Conservation (phyloP, 148 eudicot species). For the Cornus florida region DNA sequence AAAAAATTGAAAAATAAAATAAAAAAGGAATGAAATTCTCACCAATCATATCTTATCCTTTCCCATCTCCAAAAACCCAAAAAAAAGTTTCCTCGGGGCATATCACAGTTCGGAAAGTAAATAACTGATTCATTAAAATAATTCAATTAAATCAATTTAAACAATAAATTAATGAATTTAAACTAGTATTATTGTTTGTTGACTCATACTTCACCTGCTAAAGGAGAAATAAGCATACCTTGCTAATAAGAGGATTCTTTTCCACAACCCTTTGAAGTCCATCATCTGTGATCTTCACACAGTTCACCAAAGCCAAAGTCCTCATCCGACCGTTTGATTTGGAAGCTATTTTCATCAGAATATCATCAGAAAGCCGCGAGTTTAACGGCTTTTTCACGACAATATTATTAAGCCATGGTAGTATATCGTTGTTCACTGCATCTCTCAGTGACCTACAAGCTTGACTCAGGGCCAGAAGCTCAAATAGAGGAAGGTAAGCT, state of each 20-base stretch:
- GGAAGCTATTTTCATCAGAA: slow-evolving; percentile 43
- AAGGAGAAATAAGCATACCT: slow-evolving; percentile 37
- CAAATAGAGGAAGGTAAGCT: slow-evolving; percentile 63
- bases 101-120: neutral
- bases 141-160: neutral
- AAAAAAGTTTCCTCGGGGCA: neutral
- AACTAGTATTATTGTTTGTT: neutral
- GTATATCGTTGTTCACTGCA: slow-evolving; percentile 47
- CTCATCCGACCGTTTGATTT: slow-evolving; percentile 55
- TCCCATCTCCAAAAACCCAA: neutral
- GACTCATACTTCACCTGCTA: neutral
- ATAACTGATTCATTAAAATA: neutral
- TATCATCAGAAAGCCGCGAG: slow-evolving; percentile 40
- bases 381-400: slow-evolving; percentile 47
- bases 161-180: neutral
- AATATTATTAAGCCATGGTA: slow-evolving; percentile 61
- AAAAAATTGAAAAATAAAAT: no score
- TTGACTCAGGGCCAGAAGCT: slow-evolving; percentile 51
- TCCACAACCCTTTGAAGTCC: slow-evolving; percentile 44
- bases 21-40: neutral
- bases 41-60: slow-evolving; percentile 11
- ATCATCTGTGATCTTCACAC: slow-evolving; percentile 57
- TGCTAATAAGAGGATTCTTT: slow-evolving; percentile 53
- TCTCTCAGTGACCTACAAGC: slow-evolving; percentile 61
- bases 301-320: slow-evolving; percentile 52